Evolutionary conservation across 352 stramenopile genomes (phyloP).

Genomic region (Halophytophthora batemanensis): DNA sequence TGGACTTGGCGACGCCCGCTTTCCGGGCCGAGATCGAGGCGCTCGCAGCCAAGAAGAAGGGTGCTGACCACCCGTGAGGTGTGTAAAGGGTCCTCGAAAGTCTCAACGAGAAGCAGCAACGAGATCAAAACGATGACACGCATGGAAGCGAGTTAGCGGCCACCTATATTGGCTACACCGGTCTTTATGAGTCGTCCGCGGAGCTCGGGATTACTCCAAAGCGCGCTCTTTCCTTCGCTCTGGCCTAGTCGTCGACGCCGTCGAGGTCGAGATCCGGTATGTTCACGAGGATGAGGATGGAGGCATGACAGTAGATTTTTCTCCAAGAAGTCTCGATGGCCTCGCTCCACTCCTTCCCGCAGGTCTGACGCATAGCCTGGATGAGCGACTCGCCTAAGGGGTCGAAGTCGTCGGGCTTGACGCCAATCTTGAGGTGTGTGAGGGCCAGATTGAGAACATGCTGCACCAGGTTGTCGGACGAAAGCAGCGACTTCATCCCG

Average conservation of each 20-base stretch:
- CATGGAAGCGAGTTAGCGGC: too few species aligned
- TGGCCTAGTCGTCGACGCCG: slow-evolving; percentile 29
- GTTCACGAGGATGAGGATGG: slow-evolving; percentile 65
- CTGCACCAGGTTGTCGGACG: slow-evolving; percentile 49
- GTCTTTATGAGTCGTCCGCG: too few species aligned
- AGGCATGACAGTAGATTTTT: slow-evolving; percentile 56
- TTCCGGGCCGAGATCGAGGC: slow-evolving; percentile 46
- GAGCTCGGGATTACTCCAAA: too few species aligned
- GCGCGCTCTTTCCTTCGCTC: not conserved
- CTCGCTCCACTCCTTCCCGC: slow-evolving; percentile 42
- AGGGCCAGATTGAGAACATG: slow-evolving; percentile 58
- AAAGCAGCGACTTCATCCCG: slow-evolving; percentile 59
- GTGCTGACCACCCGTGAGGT: slow-evolving; percentile 1
- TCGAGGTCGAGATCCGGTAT: slow-evolving; percentile 53
- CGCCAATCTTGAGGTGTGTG: slow-evolving; percentile 63
- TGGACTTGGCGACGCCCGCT: slow-evolving; percentile 46
- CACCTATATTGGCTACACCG: too few species aligned
- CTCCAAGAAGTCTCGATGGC: slow-evolving; percentile 49
- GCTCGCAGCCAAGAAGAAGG: slow-evolving; percentile 23
- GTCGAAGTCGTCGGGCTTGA: slow-evolving; percentile 66
- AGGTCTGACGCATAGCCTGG: slow-evolving; percentile 56
- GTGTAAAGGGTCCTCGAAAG: too few species aligned
- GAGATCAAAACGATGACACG: too few species aligned
- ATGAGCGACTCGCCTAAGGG: slow-evolving; percentile 55
- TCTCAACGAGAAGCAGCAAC: too few species aligned